These are phyloP conservation scores for Sclerospora graminicola DNA, from an alignment of 352 stramenopile genomes.

Conservation along the genomic window DNA sequence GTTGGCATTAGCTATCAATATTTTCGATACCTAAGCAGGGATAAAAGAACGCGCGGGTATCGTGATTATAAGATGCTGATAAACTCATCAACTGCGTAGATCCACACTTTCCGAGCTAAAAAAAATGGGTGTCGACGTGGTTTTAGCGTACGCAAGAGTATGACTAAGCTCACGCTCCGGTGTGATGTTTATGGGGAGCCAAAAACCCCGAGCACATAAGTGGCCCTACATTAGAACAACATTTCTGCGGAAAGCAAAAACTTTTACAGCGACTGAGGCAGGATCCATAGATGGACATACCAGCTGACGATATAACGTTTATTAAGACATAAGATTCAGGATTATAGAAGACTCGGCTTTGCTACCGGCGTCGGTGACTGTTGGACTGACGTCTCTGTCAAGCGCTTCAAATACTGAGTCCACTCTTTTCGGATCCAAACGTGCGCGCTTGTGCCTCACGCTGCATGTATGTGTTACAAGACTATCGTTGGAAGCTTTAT, in stretches of 20 bases:
- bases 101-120: constrained; percentile 38
- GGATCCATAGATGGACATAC: constrained; percentile 57
- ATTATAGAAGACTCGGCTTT: constrained; percentile 64
- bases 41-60: constrained; percentile 24
- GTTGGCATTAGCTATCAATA: background rate
- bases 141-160: constrained; percentile 59
- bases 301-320: constrained; percentile 45
- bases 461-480: constrained; percentile 76
- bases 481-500: constrained; percentile 83
- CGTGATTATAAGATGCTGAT: constrained; percentile 42
- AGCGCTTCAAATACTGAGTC: constrained; percentile 82
- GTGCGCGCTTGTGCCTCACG: constrained; percentile 88
- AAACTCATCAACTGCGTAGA: constrained; percentile 49
- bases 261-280: constrained; percentile 41
- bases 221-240: constrained; percentile 12
- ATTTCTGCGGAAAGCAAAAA: constrained; percentile 25
- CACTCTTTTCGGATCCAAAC: constrained; percentile 83
- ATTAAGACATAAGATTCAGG: constrained; percentile 54
- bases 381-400: constrained; percentile 77
- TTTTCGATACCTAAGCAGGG: background rate
- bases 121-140: constrained; percentile 44
- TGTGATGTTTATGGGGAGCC: constrained; percentile 54
- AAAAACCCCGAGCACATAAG: constrained; percentile 5
- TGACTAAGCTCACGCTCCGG: constrained; percentile 72
- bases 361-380: constrained; percentile 64